Base-by-base conservation (phyloP, 83 land plant species). In the Diphasiastrum complanatum region DNA sequence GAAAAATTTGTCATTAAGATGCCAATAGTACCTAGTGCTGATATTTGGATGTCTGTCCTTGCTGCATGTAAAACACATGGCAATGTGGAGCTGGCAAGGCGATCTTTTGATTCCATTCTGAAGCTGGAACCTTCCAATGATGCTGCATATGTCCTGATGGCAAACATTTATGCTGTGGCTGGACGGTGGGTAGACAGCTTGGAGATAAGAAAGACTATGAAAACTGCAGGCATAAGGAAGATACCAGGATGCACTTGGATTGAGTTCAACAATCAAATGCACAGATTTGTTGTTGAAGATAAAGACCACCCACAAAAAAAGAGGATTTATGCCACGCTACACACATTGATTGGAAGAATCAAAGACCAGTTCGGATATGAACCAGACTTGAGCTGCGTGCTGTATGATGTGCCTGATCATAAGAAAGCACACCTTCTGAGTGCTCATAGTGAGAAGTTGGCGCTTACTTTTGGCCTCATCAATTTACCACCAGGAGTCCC, bases 131-230 rank as follows among this genome's bases (percentile, higher is more conserved):
- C 67, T 19, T 22, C 3, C 0, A 26, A 75, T 29, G 36, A 70
- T 16, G 70, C 73, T 4, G 61, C 68, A 31, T 76, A 70, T 65
- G 82, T 74, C 35, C 47, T 75, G 3, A 63, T 79, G 10, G 69
- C 79, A 11, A 75, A 79, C 33, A 70, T 70, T 5, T 79, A 75
- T 58, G 82, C 79, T 6, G 61, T 78, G 8, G 69, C 64, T 41
- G 65, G 66, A 28, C 48, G 71, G 22, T 69, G 75, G 75, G 51
- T 29, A 0, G 74, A 78, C 19, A 77, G 72, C 0, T 72, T 64
- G 31, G 73, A 57, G 38, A 48, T 78, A 25, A 73, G 81, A 32
- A 46, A 60, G 10, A 18, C 45, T n/a, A 78, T 78, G 81, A 26
- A 6, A 1, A 46, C 28, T 29, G 68, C 49, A 3, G 58, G 64